Percentiles rank a stretch among this genome's conserved stretches.
Conservation (phyloP, 306 rosid species). For the Geum urbanum region DNA sequence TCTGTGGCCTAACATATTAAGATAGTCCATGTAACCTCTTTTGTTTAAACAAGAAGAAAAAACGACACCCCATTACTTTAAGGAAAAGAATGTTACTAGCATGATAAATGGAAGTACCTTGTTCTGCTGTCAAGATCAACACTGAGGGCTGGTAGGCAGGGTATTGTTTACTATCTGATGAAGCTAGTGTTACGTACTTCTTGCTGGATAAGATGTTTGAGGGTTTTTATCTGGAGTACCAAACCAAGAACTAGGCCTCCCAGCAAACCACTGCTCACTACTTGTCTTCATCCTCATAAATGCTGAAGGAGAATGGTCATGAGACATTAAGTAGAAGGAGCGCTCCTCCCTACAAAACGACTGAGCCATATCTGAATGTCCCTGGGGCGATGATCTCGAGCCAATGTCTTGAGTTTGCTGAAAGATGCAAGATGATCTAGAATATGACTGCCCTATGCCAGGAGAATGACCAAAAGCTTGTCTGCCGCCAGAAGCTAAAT, state of each 20-base stretch:
- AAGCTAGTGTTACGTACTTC: conserved; percentile 19
- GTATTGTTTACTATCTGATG: conserved; percentile 13
- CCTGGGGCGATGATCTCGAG: conserved; percentile 19
- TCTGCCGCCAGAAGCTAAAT: conserved; percentile 27
- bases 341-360: conserved; percentile 42
- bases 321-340: conserved; percentile 34
- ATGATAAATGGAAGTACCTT: conserved; percentile 17
- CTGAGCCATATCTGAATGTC: conserved; percentile 20
- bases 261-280: conserved; percentile 33
- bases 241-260: conserved; percentile 28
- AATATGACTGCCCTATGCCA: conserved; percentile 22
- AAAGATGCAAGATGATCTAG: conserved; percentile 35
- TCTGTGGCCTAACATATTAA: background rate
- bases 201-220: conserved; percentile 38
- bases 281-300: conserved; percentile 32
- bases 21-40: background rate
- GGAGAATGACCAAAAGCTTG: conserved; percentile 18
- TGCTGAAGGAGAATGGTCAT: conserved; percentile 37
- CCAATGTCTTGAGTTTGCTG: conserved; percentile 30
- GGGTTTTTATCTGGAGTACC: conserved; percentile 20
- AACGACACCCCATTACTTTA: background rate
- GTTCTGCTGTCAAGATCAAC: conserved; percentile 26
- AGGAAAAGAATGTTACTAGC: background rate
- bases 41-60: background rate
- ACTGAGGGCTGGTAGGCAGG: conserved; percentile 23